Base-by-base conservation (phyloP, 202 grass and related monocot genomes). In the Cymbopogon flexuosus region DNA sequence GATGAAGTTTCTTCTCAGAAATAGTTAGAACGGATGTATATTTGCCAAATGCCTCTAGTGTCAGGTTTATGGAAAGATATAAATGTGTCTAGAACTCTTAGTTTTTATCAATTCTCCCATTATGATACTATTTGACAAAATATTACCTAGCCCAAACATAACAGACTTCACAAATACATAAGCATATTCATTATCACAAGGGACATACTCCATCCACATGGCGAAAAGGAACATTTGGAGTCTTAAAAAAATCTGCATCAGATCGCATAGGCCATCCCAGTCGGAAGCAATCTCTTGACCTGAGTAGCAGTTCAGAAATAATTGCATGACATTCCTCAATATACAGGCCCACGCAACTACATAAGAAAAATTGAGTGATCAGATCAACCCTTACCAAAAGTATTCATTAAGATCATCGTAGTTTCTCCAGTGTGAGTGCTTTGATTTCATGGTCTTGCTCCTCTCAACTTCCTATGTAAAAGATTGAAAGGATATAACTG, bases 361-460 rank as follows among this genome's bases (percentile, higher is more conserved):
- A 57, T n/a, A 45, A 81, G 47, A 54, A 42, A 72, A 86, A 57
- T n/a, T 64, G 34, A 64, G 16, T 81, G 66, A 61, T 77, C 46
- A 46, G 13, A 11, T 0, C 31, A 70, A 11, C 30, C 47, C 37
- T 84, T 93, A 98, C 95, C 92, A 98, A 79, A 98, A 98, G 39
- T 98, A 91, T 83, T 98, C 92, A 42, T 93, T 98, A 10, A 95
- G 83, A 89, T 98, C 92, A 87, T 98, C 92, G 19, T 98, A 98
- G 64, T 98, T 98, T 75, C 92, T 91, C 95, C 95, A 98, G 68
- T 90, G 88, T 19, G 92, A 98, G 83, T 93, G 95, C 67, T 98
- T 98, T 62, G 88, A 98, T 89, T 93, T 94, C 58, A 87, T 82
- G 39, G 13, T 88, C 60, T 85, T 89, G 82, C 95, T 88, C 84